Conservation (phyloP, 2,329 filamentous ascomycete genomes). For the Fusarium oligoseptatum region DNA sequence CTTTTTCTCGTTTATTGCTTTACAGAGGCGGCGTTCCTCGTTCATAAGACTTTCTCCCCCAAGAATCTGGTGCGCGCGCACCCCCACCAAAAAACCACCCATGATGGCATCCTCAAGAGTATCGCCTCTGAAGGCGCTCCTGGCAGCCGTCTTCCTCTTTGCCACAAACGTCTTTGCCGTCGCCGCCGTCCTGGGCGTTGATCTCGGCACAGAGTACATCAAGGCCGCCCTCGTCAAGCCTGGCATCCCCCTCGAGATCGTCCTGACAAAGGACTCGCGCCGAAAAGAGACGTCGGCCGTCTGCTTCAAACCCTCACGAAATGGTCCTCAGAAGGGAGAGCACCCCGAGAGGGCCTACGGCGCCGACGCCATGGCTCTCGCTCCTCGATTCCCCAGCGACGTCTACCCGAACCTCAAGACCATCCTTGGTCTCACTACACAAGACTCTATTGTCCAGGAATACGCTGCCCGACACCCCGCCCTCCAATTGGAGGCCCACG, state of each 20-base stretch:
- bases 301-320: conserved; percentile 88
- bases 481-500: conserved; percentile 74
- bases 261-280: conserved; percentile 97
- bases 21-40: conserved; percentile 24
- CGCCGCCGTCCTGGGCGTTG: conserved; percentile 88
- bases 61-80: conserved; percentile 41
- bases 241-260: conserved; percentile 96
- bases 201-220: conserved; percentile 96
- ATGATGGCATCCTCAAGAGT: conserved; percentile 52
- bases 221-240: conserved; percentile 97
- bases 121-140: conserved; percentile 55
- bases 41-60: conserved; percentile 16
- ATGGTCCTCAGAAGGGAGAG: conserved; percentile 70
- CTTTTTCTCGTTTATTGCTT: conserved; percentile 3
- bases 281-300: conserved; percentile 94
- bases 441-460: conserved; percentile 72
- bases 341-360: conserved; percentile 95
- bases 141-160: conserved; percentile 54
- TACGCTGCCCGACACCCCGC: conserved; percentile 85
- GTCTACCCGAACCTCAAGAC: conserved; percentile 95
- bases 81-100: conserved; percentile 39
- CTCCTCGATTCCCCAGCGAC: conserved; percentile 89
- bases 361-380: conserved; percentile 88
- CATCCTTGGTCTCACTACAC: conserved; percentile 80
- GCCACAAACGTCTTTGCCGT: conserved; percentile 64